Evolutionary conservation across 148 eudicot species (phyloP).

Genomic region (Camellia japonica): DNA sequence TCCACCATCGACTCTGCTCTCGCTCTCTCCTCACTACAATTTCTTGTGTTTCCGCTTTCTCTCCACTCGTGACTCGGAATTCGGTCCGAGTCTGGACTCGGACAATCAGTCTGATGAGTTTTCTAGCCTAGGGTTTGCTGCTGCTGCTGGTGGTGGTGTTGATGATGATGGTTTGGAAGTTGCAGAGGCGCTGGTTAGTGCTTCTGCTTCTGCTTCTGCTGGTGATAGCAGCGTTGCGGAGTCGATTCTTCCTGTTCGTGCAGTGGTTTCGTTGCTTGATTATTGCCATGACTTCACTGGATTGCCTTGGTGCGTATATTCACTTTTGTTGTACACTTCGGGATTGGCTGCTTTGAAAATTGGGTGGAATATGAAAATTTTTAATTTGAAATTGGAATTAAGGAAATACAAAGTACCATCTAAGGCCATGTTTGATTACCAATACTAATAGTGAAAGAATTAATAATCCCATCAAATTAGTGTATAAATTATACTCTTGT

Average conservation of each 20-base stretch:
- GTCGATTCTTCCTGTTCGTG: slow-evolving; percentile 45
- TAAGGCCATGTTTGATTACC: neutral
- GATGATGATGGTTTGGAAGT: slow-evolving; percentile 26
- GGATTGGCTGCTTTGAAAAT: neutral
- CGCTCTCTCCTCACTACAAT: neutral
- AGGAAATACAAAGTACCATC: neutral
- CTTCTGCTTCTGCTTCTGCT: slow-evolving; percentile 13
- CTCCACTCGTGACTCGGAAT: slow-evolving; percentile 24
- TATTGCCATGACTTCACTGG: slow-evolving; percentile 53
- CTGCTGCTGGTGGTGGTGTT: slow-evolving; percentile 28
- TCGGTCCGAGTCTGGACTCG: slow-evolving; percentile 11
- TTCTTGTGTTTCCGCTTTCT: slow-evolving; percentile 30
- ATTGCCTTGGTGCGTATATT: slow-evolving; percentile 61
- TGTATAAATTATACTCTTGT: too few relatives aligned
- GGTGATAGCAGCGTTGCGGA: slow-evolving; percentile 36
- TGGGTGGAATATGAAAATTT: too few relatives aligned
- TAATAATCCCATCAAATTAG: too few relatives aligned
- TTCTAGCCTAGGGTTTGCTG: slow-evolving; percentile 23
- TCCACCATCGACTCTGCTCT: neutral
- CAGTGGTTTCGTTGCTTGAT: slow-evolving; percentile 53
- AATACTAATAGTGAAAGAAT: too few relatives aligned
- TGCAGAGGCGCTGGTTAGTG: slow-evolving; percentile 9
- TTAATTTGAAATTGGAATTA: neutral
- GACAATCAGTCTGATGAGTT: slow-evolving; percentile 33
- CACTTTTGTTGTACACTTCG: neutral